These are phyloP conservation scores for Starmerella etchellsii DNA, from an alignment of 805 yeast species.

Conservation along the genomic window DNA sequence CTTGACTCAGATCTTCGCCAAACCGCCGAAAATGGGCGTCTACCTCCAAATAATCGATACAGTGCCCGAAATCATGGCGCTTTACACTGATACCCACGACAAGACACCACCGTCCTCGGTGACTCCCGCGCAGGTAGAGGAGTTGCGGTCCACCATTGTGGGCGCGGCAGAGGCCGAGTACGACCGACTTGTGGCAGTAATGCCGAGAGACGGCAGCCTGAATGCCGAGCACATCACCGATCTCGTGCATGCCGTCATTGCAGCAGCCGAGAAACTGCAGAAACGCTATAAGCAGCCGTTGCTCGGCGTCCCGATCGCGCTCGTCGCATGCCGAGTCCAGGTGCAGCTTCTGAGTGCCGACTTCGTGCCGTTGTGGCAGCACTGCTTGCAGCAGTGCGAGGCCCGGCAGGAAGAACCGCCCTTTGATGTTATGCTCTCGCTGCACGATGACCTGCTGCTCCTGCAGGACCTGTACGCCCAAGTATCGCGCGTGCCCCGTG, in stretches of 20 bases:
- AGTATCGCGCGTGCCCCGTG: conserved; percentile 27
- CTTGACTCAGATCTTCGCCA: neutral
- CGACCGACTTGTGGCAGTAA: conserved; percentile 31
- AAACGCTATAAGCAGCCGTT: conserved; percentile 49
- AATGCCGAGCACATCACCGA: conserved; percentile 44
- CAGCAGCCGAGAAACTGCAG: conserved; percentile 39
- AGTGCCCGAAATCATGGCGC: conserved; percentile 25
- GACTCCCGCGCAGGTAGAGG: conserved; percentile 37
- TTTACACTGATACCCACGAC: too few species aligned
- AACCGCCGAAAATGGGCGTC: conserved; percentile 49
- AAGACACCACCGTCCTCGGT: neutral
- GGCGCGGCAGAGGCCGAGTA: conserved; percentile 36
- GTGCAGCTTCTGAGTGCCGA: conserved; percentile 26
- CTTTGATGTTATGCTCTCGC: conserved; percentile 44
- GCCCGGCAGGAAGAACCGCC: conserved; percentile 23
- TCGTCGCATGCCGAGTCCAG: conserved; percentile 25
- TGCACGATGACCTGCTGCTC: conserved; percentile 42
- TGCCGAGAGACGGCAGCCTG: conserved; percentile 50
- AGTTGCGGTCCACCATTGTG: conserved; percentile 28
- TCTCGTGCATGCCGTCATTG: conserved; percentile 41
- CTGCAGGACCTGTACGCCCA: conserved; percentile 41
- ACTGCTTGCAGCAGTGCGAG: conserved; percentile 20
- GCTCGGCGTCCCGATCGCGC: conserved; percentile 45
- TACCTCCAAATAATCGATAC: conserved; percentile 36
- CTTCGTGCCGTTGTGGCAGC: conserved; percentile 26